These are phyloP conservation scores for Botrytis squamosa DNA, from an alignment of 2,329 filamentous ascomycete species.

Conservation along the genomic window DNA sequence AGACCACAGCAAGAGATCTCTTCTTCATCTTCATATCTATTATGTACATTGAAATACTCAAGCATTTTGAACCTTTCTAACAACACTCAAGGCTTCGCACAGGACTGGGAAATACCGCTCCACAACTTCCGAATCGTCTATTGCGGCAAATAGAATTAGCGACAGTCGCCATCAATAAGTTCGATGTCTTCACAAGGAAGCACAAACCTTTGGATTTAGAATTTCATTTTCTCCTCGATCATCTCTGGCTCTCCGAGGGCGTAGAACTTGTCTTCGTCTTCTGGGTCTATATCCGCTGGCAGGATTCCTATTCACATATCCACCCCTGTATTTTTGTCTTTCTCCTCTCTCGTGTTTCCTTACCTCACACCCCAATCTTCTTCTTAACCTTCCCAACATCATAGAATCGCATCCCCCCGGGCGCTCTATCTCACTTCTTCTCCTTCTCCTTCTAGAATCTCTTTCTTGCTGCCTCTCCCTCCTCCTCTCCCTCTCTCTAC, in stretches of 20 bases:
- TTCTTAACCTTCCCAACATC: not conserved
- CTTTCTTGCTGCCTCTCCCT: not conserved
- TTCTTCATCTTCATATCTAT: not conserved
- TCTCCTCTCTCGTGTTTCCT: not conserved
- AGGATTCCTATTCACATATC: not conserved
- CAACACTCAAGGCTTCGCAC: not conserved
- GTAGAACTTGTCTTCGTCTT: not conserved
- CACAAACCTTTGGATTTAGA: not conserved
- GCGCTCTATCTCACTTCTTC: not conserved
- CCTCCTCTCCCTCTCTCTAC: not conserved
- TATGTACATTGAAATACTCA: not conserved
- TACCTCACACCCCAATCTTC: not conserved
- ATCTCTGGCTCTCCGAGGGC: not conserved
- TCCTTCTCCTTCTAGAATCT: not conserved
- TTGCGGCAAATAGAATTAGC: not conserved
- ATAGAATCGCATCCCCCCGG: not conserved
- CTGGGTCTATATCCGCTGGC: not conserved
- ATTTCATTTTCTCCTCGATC: not conserved
- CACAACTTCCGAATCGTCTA: not conserved
- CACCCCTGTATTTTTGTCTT: not conserved
- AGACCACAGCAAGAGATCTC: not conserved
- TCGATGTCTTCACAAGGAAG: not conserved
- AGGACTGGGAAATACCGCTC: not conserved
- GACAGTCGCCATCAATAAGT: not conserved
- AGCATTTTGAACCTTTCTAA: not conserved